Evolutionary conservation across 2,329 filamentous ascomycete species (phyloP), one percentile per base, ranked within the genome.

Genomic region (Colletotrichum scovillei): DNA sequence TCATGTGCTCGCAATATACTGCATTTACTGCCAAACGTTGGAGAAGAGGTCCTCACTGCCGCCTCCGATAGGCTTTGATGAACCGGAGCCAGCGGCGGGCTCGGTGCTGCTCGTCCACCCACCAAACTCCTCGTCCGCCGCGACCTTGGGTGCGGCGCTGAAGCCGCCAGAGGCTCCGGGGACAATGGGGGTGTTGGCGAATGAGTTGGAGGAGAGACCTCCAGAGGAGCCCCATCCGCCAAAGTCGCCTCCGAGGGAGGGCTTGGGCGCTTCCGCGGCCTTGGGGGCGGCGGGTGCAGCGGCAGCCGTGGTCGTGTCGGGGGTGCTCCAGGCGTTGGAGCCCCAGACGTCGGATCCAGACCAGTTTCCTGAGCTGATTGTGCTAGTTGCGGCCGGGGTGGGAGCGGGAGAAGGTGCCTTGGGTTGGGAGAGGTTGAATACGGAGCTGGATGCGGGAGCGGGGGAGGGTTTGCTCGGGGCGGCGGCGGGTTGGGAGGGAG

Each of bases 91-190:
- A 56, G 80, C 81, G 24, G 85, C 79, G 86, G 84, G 49, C 84
- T 86, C 77, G 77, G 89, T 79, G 89, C 92, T 85, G 88, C 94
- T 97, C 60, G 94, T 92, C 96, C 96, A 98, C 14, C 96, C 95
- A 24, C 96, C 96, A 85, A 98, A 98, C 80, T 98, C 96, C 82
- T 98, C 96, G 78, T 98, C 96, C 0, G 94, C 93, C 46, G 93
- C 89, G 2, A 98, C 93, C 78, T 93, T 92, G 28, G 94, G 91
- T 53, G 86, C 84, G 67, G 86, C 80, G 66, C 86, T 89, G 82
- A 94, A 93, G 6, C 92, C 92, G 28, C 92, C 92, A 76, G 88
- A 88, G 0, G 89, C 85, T 1, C 90, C 89, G 2, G 89, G 89
- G 24, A 92, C 86, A 80, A 92, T 90, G 63, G 90, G 88, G 74